phyloP scores from a whole-genome alignment of 1,139 yeast genomes.

The Blastobotrys capitulatus region DNA sequence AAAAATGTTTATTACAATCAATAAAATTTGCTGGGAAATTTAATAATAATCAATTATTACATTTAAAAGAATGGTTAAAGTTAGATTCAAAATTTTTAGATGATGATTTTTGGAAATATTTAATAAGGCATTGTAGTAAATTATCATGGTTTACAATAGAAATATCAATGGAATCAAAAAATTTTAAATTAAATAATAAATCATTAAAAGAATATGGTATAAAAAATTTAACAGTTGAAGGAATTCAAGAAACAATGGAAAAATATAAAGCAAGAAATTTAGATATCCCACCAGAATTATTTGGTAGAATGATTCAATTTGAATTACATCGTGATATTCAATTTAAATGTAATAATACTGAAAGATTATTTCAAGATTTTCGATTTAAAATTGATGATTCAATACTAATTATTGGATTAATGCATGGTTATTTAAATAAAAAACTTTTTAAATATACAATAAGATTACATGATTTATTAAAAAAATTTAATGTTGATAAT shows the following conservation, averaged over 20 bases:
- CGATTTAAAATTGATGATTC: background rate
- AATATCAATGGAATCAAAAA: background rate
- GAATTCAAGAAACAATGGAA: conserved; percentile 7
- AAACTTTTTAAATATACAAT: conserved; percentile 3
- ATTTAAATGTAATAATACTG: background rate
- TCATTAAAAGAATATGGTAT: conserved; percentile 1
- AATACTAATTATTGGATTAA: conserved; percentile 1
- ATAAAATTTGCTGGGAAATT: background rate
- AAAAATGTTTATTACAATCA: background rate
- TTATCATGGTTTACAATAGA: background rate
- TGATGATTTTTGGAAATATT: conserved; percentile 3
- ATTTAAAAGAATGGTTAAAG: background rate
- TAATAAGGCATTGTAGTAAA: background rate
- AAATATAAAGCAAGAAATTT: conserved; percentile 1
- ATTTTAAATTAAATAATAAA: background rate
- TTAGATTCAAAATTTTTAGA: background rate
- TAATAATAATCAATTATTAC: background rate
- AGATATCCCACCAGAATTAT: background rate
- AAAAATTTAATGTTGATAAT: background rate
- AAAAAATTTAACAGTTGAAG: conserved; percentile 4
- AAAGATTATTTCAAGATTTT: background rate
- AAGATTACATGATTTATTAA: conserved; percentile 3
- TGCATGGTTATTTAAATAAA: conserved; percentile 7
- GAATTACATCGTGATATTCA: background rate
- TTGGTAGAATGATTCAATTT: conserved; percentile 2